Base-by-base conservation (phyloP, 179 eudicot species). In the Actinidia polygama region DNA sequence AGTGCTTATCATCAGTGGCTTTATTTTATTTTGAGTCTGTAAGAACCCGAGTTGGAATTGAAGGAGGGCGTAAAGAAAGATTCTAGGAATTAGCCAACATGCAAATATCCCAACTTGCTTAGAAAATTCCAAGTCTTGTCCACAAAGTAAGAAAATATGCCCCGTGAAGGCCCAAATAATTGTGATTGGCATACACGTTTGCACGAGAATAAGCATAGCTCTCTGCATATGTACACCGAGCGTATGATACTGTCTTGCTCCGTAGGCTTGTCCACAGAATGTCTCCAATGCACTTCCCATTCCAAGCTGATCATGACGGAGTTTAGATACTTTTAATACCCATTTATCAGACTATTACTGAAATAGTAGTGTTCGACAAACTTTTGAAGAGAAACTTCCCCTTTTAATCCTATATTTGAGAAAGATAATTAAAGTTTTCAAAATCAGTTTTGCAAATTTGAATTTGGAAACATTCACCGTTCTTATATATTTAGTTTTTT, bases 251-350 rank as follows among this genome's bases (percentile, higher is more conserved):
- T 88, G 88, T 75, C 87, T 81, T 70, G 89, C 90, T 72, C 90
- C 89, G 44, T 82, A 85, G 40, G 87, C 85, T 76, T 84, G 90
- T 21, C 90, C 90, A 40, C 81, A 84, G 24, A 86, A 80, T 4
- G 92, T 88, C 47, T 90, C 92, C 50, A 90, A 71, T 76, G 90
- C 90, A 80, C 90, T 82, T 70, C 77, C 87, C 90, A 88, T 86
- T 63, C 92, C 92, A 14, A 83, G 79, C 92, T 88, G 57, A 30
- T 74, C 46, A 74, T 11, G 50, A 64, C 2, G 3, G 23, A 49
- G 58, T 23, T 47, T 46, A 16, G 12, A 47, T 36, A 46, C n/a
- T 49, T 46, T 67, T 67, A 30, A 30, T 10, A 67, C 30, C 15
- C 30, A 30, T 47, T 67, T 67, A 0, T 24, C 21, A 0, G 69